Evolutionary conservation across 371 early-diverging fungal genomes (phyloP), one percentile per base, ranked within the genome.

Genomic region (Saksenaea vasiformis): DNA sequence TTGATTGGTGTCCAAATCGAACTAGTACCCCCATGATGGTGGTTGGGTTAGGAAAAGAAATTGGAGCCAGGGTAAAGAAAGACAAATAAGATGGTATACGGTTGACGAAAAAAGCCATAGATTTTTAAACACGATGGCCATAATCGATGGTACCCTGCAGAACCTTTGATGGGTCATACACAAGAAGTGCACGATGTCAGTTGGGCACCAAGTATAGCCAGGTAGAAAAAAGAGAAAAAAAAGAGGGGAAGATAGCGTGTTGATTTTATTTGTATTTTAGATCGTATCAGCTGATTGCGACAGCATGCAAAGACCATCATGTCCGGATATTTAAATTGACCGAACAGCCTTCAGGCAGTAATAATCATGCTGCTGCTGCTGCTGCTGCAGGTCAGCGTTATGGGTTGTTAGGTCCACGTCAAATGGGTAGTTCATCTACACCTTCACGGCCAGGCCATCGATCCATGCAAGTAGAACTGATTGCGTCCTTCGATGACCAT

Each of bases 1-100:
- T 97, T 41, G 87, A 92, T 9, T 97, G 98, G 98, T 95, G 94
- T 76, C 92, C 92, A 4, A 89, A 93, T 31, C 84, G 91, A 35
- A 90, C 90, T 53, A 73, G 86, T 0, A 80, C 91, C 1, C 85
- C 89, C 54, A 92, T 92, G 93, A 87, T 96, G 70, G 96, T 87
- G 0, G 90, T 95, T 15, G 97, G 95, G 0, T 86, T 94, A 60
- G 95, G 95, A 35, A 88, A 87, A 65, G 91, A 92, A 34, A 90
- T 88, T 68, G 80, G 82, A 9, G 93, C 94, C 24, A 88, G 87
- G 79, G 88, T 90, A 71, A 65, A 67, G 22, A 22, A 47, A 47
- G 2, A 8, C n/a, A 11, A 39, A n/a, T 11, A 39, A n/a, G 39
- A n/a, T 28, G 7, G 9, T 60, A 10, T 10, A 17, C n/a, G 26